Evolutionary conservation across 495 filamentous ascomycete genomes (phyloP), one percentile per base, ranked within the genome.

Genomic region (Letharia lupina): DNA sequence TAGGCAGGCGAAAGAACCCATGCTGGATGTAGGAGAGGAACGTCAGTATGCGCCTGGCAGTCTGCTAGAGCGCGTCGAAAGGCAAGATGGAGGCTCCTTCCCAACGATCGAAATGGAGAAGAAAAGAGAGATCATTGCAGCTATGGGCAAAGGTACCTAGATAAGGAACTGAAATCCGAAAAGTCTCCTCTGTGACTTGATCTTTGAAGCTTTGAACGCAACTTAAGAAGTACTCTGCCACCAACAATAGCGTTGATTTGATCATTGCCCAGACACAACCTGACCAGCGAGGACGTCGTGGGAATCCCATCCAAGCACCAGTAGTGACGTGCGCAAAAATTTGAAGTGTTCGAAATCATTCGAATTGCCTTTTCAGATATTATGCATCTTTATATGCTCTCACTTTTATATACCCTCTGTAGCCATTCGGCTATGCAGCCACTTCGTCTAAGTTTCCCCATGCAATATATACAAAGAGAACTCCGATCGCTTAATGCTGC

Each of bases 41-140:
- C 82, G 77, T 40, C 75, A 77, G 28, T 87, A 86, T 70, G 80
- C 75, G 11, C 77, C 79, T 62, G 84, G 84, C 8, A 87, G 84
- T 73, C 65, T 87, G 61, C 75, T 87, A 41, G 73, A 73, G 28
- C 62, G 67, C 7, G 74, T 78, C 44, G 76, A 77, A 65, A 68
- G 64, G 37, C 39, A 37, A 16, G 41, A 56, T 39, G 12, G 47
- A 20, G 54, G 41, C 4, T 35, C 40, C 12, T 67, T 68, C 23
- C 70, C 69, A 20, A 65, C 73, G 8, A 65, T 75, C 47, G 77
- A 75, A 61, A 70, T 75, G 23, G 71, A 68, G 66, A 75, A 70
- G 60, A 64, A 70, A 61, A 68, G 61, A n/a, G 72, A 75, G 66
- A 56, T 71, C 5, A 70, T 69, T 56, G 65, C 69, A n/a, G 62